Base-by-base conservation (phyloP, 148 eudicot genomes). In the Rhododendron henanense region DNA sequence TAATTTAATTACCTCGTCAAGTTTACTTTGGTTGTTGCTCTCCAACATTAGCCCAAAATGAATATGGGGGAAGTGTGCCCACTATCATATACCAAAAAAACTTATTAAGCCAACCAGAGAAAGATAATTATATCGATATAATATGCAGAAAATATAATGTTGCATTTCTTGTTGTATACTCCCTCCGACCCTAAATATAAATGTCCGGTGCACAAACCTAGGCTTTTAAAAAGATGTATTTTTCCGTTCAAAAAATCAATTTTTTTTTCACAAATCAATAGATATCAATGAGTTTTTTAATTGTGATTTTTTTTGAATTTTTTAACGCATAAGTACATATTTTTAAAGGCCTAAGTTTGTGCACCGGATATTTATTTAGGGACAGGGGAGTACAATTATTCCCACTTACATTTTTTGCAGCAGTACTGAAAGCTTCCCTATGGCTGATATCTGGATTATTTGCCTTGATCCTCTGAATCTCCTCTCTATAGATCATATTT, bases 401-500 rank as follows among this genome's bases (percentile, higher is more conserved):
- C 25, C n/a, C 37, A 90, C 93, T 91, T 74, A 94, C 98, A 92
- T 95, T 95, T 89, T 95, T 95, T 41, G 98, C 98, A 85, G 98
- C 98, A 85, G 97, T 93, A 74, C 98, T 95, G 87, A 95, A 95
- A 59, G 98, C 98, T 90, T 95, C 98, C 90, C 97, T 94, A 86
- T 95, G 98, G 86, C 96, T 95, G 85, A 95, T 95, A 73, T 95
- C 95, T 55, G 98, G 98, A 82, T 95, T 95, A 84, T 92, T 95
- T 21, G 98, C 92, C 88, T 95, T 95, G 88, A 95, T 95, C 94
- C 98, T 93, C 84, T 95, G 98, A 77, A 95, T 94, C 87, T 95
- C 98, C 88, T 95, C 98, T 83, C 98, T 95, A 86, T 23, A 63
- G 2, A 83, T 18, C 76, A 74, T 37, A 76, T 79, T 50, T 84